Evolutionary conservation across 805 yeast genomes (phyloP), one percentile per base, ranked within the genome.

Genomic region (Ogataea trehaloabstinens): DNA sequence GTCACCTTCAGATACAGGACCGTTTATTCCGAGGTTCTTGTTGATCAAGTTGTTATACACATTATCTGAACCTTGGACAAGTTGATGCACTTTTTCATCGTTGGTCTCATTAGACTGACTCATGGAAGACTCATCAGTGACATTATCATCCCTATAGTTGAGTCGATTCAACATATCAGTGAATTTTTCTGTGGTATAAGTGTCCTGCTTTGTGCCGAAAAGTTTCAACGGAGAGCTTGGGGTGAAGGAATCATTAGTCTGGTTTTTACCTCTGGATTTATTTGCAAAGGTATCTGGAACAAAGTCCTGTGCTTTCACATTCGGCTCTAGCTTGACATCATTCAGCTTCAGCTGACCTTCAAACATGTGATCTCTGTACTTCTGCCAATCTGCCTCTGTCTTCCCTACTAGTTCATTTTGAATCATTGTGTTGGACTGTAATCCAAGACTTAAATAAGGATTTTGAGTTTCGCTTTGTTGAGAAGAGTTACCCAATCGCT

Each of bases 211-310:
- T 24, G 36, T 44, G 10, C 56, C 60, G 44, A 61, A 60, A 11
- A 61, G 38, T 34, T 60, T 60, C 19, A 61, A 37, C 2, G 64
- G 65, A 4, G 64, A 59, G 15, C 50, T 48, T 3, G 63, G 60
- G 7, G 49, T 39, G 7, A 54, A 45, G 8, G 60, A 51, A 22
- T 51, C 55, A n/a, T 46, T 40, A 10, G 46, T 41, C 15, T 34
- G 46, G 21, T 43, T 49, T 21, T 44, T 47, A 18, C 38, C 37
- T 19, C 38, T 43, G 4, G 43, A 34, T 27, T 58, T 55, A 20
- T 58, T 52, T 3, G 62, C 60, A 50, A 60, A 60, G 2, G 64
- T 61, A 37, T 60, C 62, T 1, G 57, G 56, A 3, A 53, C 42
- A 24, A 47, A 46, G 28, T 40, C 33, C 4, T 46, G 44, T 1